Percentiles rank a stretch among this genome's conserved stretches.
phyloP scores from a whole-genome alignment of 148 eudicot genomes.

The Rhododendron mucronatum region DNA sequence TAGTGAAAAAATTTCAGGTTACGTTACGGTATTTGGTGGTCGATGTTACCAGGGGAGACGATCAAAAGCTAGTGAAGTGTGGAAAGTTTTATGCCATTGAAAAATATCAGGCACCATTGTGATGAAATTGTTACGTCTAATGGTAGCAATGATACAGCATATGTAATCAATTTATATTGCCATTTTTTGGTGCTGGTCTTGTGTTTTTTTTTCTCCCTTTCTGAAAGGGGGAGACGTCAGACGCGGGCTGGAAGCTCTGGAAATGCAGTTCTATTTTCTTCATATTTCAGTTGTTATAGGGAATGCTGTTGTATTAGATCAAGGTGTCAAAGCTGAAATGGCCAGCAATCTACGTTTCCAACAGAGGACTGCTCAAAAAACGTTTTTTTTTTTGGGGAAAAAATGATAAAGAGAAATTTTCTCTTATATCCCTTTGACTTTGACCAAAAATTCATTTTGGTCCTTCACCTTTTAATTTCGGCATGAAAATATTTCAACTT shows the following conservation, averaged over 20 bases:
- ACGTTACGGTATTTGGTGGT: not conserved
- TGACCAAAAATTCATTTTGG: no score
- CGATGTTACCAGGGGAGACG: not conserved
- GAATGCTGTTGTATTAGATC: not conserved
- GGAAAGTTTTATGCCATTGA: not conserved
- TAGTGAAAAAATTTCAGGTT: not conserved
- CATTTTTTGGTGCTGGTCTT: not conserved
- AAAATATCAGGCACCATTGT: not conserved
- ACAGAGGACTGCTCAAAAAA: not conserved
- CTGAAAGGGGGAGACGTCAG: no score
- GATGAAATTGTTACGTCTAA: not conserved
- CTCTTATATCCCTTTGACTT: no score
- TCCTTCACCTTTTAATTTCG: no score
- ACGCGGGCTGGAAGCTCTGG: not conserved
- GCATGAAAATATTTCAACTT: no score
- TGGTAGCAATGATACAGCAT: not conserved
- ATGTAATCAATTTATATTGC: not conserved
- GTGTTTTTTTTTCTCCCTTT: no score
- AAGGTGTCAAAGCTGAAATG: not conserved
- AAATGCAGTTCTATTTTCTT: not conserved
- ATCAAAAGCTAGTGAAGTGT: not conserved
- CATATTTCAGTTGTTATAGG: not conserved
- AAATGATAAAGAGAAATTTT: no score
- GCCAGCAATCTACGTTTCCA: not conserved
- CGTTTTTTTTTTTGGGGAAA: not conserved